Percentiles rank a stretch among this genome's conserved stretches.
Evolutionary conservation across 2,329 filamentous ascomycete species (phyloP).

Genomic region (Arachnomyces sp.): DNA sequence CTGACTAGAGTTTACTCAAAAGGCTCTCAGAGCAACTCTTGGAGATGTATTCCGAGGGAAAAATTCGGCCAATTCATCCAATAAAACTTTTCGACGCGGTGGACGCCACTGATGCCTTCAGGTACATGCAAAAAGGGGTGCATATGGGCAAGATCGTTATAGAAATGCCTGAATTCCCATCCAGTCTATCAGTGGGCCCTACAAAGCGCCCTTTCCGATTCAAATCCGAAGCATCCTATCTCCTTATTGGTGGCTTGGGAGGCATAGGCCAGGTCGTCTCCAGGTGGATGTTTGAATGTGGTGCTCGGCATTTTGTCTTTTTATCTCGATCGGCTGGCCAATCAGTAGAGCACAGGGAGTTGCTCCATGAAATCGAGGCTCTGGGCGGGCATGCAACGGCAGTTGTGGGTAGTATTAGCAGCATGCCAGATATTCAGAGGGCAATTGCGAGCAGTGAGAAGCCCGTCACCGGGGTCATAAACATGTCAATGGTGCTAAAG

Average conservation of each 20-base stretch:
- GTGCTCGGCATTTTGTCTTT: conserved; percentile 25
- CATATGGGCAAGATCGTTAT: conserved; percentile 2
- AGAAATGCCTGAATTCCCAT: not conserved
- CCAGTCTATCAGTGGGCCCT: not conserved
- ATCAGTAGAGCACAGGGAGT: conserved; percentile 6
- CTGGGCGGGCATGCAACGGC: conserved; percentile 6
- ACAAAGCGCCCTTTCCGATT: not conserved
- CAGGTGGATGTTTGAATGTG: conserved; percentile 23
- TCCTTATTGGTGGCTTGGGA: conserved; percentile 32
- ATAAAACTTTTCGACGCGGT: not conserved
- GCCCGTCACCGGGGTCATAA: not conserved
- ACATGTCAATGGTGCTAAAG: not conserved
- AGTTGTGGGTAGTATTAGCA: not conserved
- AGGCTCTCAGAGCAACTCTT: too few relatives aligned
- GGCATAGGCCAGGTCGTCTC: conserved; percentile 30
- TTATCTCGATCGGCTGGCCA: conserved; percentile 19
- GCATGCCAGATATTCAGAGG: not conserved
- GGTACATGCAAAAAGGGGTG: not conserved
- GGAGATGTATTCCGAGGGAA: not conserved
- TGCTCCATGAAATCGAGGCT: conserved; percentile 12
- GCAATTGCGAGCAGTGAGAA: not conserved
- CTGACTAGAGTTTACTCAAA: too few relatives aligned
- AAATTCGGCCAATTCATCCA: not conserved
- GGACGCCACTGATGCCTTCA: not conserved
- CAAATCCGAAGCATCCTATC: conserved; percentile 22